phyloP scores from a whole-genome alignment of 192 early-diverging fungal species.

The Podila epigama region DNA sequence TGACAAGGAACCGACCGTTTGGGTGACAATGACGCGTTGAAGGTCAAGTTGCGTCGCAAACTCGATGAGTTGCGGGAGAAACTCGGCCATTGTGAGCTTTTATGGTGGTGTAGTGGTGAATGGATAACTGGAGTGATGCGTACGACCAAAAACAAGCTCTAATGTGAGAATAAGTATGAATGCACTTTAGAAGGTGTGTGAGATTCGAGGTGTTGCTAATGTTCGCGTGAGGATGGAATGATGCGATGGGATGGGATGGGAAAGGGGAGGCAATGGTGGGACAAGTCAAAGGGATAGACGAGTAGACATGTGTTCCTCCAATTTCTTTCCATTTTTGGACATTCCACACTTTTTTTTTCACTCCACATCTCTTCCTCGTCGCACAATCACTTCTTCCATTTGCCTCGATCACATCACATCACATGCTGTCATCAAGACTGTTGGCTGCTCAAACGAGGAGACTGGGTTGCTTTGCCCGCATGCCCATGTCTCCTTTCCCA shows the following conservation, averaged over 20 bases:
- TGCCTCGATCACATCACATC: not conserved
- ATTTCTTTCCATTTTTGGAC: not conserved
- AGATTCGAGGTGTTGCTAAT: too few relatives aligned
- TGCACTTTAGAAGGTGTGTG: too few relatives aligned
- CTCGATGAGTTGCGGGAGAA: conserved; percentile 46
- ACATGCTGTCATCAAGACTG: conserved; percentile 9
- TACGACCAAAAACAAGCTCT: too few relatives aligned
- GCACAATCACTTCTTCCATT: not conserved
- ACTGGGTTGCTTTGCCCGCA: not conserved
- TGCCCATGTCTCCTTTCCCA: conserved; percentile 10
- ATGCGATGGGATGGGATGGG: not conserved
- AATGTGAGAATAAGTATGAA: too few relatives aligned
- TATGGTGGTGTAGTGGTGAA: not conserved
- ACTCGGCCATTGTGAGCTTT: conserved; percentile 20
- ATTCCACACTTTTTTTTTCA: not conserved
- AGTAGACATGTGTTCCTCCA: not conserved
- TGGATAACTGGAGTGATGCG: too few relatives aligned
- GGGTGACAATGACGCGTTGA: conserved; percentile 39
- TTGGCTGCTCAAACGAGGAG: not conserved
- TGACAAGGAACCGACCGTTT: conserved; percentile 10
- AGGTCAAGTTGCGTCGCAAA: conserved; percentile 44
- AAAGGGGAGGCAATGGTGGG: not conserved
- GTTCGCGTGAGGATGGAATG: not conserved
- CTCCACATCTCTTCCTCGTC: not conserved
- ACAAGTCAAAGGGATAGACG: not conserved